phyloP scores from a whole-genome alignment of 1,284 basidiomycete species.

The Marasmius sp. region DNA sequence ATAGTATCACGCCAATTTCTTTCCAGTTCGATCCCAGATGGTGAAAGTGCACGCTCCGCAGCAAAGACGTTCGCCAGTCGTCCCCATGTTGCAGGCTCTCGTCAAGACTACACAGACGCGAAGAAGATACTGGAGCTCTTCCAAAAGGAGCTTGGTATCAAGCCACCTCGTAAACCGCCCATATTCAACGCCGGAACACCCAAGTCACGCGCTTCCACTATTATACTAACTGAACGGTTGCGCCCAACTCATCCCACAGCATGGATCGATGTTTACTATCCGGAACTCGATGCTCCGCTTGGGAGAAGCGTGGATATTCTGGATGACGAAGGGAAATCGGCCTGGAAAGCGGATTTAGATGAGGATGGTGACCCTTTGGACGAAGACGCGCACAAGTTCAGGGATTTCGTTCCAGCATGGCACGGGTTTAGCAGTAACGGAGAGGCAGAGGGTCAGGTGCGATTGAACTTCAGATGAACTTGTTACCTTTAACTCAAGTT shows the following conservation, averaged over 20 bases:
- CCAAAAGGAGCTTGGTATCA: constrained; percentile 60
- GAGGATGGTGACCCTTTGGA: constrained; percentile 69
- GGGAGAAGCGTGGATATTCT: constrained; percentile 63
- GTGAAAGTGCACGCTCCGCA: constrained; percentile 51
- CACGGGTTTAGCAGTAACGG: constrained; percentile 70
- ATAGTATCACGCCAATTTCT: not conserved
- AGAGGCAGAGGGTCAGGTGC: constrained; percentile 55
- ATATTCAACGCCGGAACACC: constrained; percentile 65
- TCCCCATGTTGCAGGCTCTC: constrained; percentile 72
- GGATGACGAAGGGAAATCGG: constrained; percentile 45
- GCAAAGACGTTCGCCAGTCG: constrained; percentile 63
- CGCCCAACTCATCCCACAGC: constrained; percentile 50
- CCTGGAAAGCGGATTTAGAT: constrained; percentile 69
- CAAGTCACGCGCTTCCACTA: constrained; percentile 63
- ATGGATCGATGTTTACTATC: constrained; percentile 84
- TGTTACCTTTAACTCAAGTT: not conserved
- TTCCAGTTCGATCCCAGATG: constrained; percentile 54
- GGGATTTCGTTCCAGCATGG: constrained; percentile 60
- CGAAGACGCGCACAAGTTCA: constrained; percentile 60
- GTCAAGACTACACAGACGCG: constrained; percentile 64
- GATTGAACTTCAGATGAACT: not conserved
- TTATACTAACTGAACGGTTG: constrained; percentile 44
- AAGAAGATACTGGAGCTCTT: constrained; percentile 62
- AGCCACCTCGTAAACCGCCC: constrained; percentile 41
- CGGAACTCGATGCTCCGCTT: constrained; percentile 76